Evolutionary conservation across 1,284 basidiomycete species (phyloP), one percentile per base, ranked within the genome.

Genomic region (Melampsora americana): DNA sequence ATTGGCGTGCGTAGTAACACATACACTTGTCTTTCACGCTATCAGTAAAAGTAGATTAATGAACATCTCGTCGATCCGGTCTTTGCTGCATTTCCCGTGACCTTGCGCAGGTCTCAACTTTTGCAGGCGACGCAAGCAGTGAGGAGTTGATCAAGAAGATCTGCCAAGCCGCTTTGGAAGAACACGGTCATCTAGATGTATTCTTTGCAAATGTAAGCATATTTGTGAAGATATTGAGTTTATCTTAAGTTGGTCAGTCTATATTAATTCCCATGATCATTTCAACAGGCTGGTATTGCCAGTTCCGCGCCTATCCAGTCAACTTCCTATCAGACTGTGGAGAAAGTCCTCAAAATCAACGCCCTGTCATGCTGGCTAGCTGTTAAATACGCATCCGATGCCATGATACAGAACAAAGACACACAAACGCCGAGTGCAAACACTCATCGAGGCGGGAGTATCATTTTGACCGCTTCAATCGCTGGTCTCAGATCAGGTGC

Each of bases 121-220:
- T 66, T 28, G 30, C 67, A 42, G 81, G 79, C 12, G 81, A 82
- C 65, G 80, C 79, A 11, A 79, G 80, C 0, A 79, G 80, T 46
- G 81, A 82, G 53, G 60, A 61, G 7, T 78, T 80, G 9, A 79
- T 82, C 30, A 78, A 77, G 50, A 77, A 65, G 12, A 78, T 82
- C 64, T 79, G 79, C 77, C 77, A 82, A 69, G 74, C 77, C 44
- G 80, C 80, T 26, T 46, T 82, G 5, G 39, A 78, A 26, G 81
- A 82, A 50, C 79, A 81, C 26, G 81, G 81, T 0, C 79, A 78
- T n/a, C 77, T 82, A 23, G 81, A 82, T 78, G 79, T 82, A 69
- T 82, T 80, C 72, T 82, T 80, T 65, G 81, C 81, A 66, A 82
- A 82, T 65, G 71, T 66, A 42, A 46, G 18, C 26, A 11, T 23